Percentiles rank a stretch among this genome's conserved stretches.
These are phyloP conservation scores for Claviceps pazoutovae DNA, from an alignment of 2,329 filamentous ascomycete genomes.

Conservation along the genomic window DNA sequence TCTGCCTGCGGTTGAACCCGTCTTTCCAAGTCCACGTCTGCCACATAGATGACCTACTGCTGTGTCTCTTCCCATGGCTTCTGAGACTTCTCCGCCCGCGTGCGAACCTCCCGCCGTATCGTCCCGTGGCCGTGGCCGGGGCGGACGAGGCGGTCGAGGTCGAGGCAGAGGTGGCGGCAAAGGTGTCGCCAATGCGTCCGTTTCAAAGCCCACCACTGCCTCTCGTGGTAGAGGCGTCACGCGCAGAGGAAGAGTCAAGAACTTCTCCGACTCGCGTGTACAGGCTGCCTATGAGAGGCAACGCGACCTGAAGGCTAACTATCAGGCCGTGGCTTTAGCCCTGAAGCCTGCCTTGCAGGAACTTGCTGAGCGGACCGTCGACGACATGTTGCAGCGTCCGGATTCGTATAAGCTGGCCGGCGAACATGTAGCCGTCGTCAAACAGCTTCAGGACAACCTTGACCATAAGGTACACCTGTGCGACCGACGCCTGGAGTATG, in stretches of 20 bases:
- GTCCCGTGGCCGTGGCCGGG: constrained; percentile 22
- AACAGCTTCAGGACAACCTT: constrained; percentile 29
- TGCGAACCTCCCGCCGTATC: constrained; percentile 17
- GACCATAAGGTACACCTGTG: constrained; percentile 18
- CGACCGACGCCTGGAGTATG: constrained; percentile 19
- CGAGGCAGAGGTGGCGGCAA: constrained; percentile 14
- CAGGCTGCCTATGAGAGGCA: constrained; percentile 50
- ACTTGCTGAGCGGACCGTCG: constrained; percentile 45
- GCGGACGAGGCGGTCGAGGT: constrained; percentile 8
- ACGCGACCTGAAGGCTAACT: constrained; percentile 51
- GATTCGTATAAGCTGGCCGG: constrained; percentile 36
- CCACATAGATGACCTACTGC: constrained; percentile 19
- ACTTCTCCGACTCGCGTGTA: constrained; percentile 37
- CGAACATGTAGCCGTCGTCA: constrained; percentile 37
- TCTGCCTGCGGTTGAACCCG: not conserved
- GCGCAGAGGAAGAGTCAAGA: constrained; percentile 40
- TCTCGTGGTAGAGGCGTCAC: constrained; percentile 25
- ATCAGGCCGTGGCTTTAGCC: constrained; percentile 46
- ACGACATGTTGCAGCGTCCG: constrained; percentile 40
- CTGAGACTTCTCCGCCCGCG: constrained; percentile 24
- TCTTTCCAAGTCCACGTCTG: not conserved
- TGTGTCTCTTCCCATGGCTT: constrained; percentile 19
- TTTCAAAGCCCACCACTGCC: constrained; percentile 19
- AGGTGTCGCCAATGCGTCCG: constrained; percentile 16
- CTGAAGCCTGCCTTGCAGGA: constrained; percentile 53